Evolutionary conservation across 192 early-diverging fungal species (phyloP).

Genomic region (Chytriomyces hyalinus): DNA sequence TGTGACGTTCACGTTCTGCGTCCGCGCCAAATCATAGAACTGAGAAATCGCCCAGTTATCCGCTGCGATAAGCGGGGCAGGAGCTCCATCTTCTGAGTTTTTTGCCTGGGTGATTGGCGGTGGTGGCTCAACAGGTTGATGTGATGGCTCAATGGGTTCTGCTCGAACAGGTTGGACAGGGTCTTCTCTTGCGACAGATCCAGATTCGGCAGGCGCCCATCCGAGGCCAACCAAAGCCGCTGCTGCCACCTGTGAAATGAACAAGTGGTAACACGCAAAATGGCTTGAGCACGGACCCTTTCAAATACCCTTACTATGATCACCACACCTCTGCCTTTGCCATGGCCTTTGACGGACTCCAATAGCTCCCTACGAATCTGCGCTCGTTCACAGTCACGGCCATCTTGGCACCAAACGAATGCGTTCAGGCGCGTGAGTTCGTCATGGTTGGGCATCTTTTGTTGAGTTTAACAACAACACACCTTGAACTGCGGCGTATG

Average conservation of each 20-base stretch:
- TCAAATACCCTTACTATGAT: background rate
- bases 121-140: background rate
- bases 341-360: background rate
- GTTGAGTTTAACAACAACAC: background rate
- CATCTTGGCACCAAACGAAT: background rate
- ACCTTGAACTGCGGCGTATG: background rate
- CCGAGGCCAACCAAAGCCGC: conserved; percentile 6
- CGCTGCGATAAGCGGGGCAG: too few species aligned
- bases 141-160: background rate
- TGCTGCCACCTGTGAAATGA: background rate
- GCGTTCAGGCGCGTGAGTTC: background rate
- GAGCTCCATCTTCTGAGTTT: too few species aligned
- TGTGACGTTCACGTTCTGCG: background rate
- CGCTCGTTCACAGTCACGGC: background rate
- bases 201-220: background rate
- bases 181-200: background rate
- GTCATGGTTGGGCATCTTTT: background rate
- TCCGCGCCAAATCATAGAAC: conserved; percentile 6
- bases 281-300: background rate
- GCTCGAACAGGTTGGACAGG: background rate
- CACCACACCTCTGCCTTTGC: background rate
- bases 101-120: background rate
- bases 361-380: background rate
- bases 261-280: background rate
- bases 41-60: background rate